Percentiles rank a stretch among this genome's conserved stretches.
Conservation (phyloP, 306 rosid species). For the Alnus glutinosa region DNA sequence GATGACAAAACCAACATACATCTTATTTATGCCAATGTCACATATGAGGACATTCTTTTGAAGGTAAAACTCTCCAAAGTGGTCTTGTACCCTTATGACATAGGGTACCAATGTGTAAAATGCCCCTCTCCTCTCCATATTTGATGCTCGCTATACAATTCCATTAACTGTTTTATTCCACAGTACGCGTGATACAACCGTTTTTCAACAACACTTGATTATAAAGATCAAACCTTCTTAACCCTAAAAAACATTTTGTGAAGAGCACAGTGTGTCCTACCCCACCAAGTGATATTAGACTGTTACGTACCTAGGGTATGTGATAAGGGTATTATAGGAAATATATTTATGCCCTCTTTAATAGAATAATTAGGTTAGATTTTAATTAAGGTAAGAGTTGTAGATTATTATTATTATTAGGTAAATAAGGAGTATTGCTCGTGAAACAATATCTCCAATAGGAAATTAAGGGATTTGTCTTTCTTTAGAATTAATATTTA, state of each 20-base stretch:
- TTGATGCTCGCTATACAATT: neutral
- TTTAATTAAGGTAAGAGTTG: too few species aligned
- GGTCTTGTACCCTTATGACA: neutral
- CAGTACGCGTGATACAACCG: neutral
- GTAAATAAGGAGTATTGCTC: too few species aligned
- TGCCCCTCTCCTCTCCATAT: neutral
- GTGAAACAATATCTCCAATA: too few species aligned
- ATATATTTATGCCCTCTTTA: too few species aligned
- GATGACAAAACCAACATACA: slow-evolving; percentile 55
- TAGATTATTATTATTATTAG: too few species aligned
- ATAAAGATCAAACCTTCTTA: neutral
- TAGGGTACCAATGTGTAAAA: neutral
- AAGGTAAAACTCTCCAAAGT: slow-evolving; percentile 30
- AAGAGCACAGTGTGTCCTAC: neutral
- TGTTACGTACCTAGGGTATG: too few species aligned
- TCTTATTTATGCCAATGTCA: slow-evolving; percentile 69
- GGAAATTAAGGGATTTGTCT: too few species aligned
- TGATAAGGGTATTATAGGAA: too few species aligned
- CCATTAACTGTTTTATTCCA: neutral
- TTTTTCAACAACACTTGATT: neutral
- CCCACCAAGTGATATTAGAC: neutral
- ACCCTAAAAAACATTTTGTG: neutral
- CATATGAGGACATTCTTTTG: slow-evolving; percentile 62
- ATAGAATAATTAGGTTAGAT: too few species aligned
- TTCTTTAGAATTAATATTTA: too few species aligned